Conservation (phyloP, 2,329 filamentous ascomycete genomes). For the Penicillium sp. region DNA sequence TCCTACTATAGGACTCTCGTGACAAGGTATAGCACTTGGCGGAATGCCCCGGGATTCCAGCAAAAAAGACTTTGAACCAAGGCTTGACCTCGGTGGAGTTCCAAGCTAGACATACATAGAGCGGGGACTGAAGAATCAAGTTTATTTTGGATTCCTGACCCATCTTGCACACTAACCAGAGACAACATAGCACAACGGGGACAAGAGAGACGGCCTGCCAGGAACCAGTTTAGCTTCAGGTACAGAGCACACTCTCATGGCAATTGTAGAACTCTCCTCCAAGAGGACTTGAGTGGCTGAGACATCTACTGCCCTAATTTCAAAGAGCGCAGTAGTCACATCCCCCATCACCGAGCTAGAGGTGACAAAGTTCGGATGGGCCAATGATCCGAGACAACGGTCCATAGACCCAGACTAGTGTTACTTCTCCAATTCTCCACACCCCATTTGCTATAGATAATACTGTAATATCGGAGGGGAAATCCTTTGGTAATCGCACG, state of each 20-base stretch:
- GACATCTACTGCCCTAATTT: conserved; percentile 3
- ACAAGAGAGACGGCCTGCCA: background rate
- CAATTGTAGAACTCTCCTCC: too few relatives aligned
- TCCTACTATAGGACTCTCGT: too few relatives aligned
- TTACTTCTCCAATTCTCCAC: background rate
- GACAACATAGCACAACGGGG: background rate
- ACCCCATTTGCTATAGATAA: background rate
- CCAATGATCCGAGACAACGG: conserved; percentile 4
- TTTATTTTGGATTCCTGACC: background rate
- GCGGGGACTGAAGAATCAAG: background rate
- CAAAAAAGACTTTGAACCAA: background rate
- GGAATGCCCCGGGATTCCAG: background rate
- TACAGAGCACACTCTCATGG: background rate
- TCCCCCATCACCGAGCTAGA: background rate
- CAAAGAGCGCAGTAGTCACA: background rate
- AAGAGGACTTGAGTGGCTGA: background rate
- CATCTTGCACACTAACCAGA: background rate
- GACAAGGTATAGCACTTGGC: background rate
- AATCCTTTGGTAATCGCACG: too few relatives aligned
- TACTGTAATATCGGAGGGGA: background rate
- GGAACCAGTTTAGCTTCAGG: background rate
- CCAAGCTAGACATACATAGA: background rate
- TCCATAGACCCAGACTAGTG: background rate
- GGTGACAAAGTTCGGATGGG: background rate
- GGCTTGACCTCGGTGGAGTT: background rate